Evolutionary conservation across 2,329 filamentous ascomycete genomes (phyloP).

Genomic region (Sporothrix schenckii): DNA sequence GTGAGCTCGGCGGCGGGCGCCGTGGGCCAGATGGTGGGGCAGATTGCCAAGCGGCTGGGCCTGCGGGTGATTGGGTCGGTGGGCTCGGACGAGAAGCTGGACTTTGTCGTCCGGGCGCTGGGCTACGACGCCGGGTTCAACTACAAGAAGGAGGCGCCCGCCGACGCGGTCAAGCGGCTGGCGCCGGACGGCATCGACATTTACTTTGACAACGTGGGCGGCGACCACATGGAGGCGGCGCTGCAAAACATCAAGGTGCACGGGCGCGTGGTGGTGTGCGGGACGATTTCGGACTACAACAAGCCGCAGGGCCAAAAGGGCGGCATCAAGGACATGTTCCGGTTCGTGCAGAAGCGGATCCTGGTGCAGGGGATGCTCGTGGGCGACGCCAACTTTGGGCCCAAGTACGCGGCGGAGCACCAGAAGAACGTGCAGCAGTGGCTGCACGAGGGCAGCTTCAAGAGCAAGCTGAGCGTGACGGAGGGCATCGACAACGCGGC

Average conservation of each 20-base stretch:
- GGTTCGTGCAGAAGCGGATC: conserved; percentile 69
- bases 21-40: conserved; percentile 80
- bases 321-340: conserved; percentile 66
- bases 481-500: conserved; percentile 76
- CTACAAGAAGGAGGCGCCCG: conserved; percentile 79
- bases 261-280: conserved; percentile 67
- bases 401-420: conserved; percentile 69
- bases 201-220: conserved; percentile 59
- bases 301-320: conserved; percentile 55
- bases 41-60: conserved; percentile 80
- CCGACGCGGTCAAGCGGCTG: conserved; percentile 68
- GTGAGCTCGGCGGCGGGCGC: conserved; percentile 78
- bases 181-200: conserved; percentile 78
- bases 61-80: conserved; percentile 78
- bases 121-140: conserved; percentile 71
- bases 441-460: conserved; percentile 75
- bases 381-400: conserved; percentile 64
- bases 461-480: conserved; percentile 68
- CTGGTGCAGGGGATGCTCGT: conserved; percentile 79
- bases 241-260: conserved; percentile 56
- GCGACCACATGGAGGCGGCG: conserved; percentile 55
- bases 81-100: conserved; percentile 76
- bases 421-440: conserved; percentile 75
- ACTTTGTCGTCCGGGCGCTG: conserved; percentile 60
- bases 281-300: conserved; percentile 81